Conservation (phyloP, 768 basidiomycete species). For the Cystobasidiopsis lactophilus region DNA sequence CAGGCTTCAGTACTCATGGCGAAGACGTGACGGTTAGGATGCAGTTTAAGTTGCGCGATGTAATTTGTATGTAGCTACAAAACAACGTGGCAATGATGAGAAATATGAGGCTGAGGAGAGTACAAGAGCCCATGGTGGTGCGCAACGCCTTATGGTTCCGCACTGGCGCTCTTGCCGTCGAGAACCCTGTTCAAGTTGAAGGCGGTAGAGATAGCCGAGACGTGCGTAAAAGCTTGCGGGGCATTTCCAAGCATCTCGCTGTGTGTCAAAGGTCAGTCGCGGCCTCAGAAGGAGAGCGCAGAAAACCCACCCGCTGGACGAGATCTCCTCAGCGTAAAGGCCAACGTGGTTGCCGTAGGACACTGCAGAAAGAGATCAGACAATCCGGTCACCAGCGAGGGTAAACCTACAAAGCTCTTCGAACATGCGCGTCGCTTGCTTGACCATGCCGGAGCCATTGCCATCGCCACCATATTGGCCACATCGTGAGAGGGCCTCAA, state of each 20-base stretch:
- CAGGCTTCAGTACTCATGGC: too few species aligned
- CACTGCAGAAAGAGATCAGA: conserved; percentile 38
- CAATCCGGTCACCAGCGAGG: background rate
- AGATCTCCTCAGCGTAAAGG: conserved; percentile 43
- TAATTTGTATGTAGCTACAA: too few species aligned
- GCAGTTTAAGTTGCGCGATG: too few species aligned
- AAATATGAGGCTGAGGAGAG: too few species aligned
- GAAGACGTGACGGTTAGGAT: too few species aligned
- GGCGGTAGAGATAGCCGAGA: conserved; percentile 23
- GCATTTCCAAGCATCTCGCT: conserved; percentile 20
- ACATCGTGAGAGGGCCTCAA: conserved; percentile 73
- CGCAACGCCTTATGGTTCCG: too few species aligned
- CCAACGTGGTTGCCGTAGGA: conserved; percentile 72
- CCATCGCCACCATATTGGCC: conserved; percentile 41
- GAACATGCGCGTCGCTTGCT: conserved; percentile 54
- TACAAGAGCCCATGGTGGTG: too few species aligned
- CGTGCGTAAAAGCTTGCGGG: conserved; percentile 26
- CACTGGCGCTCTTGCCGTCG: too few species aligned
- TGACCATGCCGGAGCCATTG: conserved; percentile 32
- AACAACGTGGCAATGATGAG: too few species aligned
- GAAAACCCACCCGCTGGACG: conserved; percentile 33
- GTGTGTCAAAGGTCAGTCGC: background rate
- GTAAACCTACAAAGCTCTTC: conserved; percentile 37
- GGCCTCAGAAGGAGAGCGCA: background rate
- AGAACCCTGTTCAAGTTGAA: conserved; percentile 19